Conservation (phyloP, 2,329 filamentous ascomycete genomes). For the Penicillium sp. region DNA sequence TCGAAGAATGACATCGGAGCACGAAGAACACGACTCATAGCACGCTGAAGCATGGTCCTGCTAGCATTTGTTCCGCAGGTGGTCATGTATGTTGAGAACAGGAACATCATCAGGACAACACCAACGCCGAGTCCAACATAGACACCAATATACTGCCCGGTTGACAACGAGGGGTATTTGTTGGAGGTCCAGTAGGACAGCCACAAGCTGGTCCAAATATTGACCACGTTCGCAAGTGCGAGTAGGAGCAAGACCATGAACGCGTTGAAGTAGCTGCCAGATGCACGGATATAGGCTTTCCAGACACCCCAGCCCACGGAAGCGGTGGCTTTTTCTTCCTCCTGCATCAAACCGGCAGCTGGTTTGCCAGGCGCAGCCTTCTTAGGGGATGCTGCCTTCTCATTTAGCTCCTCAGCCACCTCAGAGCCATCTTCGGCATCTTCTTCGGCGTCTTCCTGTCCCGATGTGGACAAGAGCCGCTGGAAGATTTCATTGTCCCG, state of each 20-base stretch:
- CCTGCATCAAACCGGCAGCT: conserved; percentile 42
- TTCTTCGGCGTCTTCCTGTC: conserved; percentile 52
- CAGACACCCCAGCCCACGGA: conserved; percentile 80
- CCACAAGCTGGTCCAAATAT: conserved; percentile 86
- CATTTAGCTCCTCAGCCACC: conserved; percentile 41
- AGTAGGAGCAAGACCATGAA: conserved; percentile 61
- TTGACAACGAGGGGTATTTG: conserved; percentile 60
- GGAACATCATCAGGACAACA: conserved; percentile 72
- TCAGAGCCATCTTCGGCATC: conserved; percentile 51
- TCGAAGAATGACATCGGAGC: conserved; percentile 89
- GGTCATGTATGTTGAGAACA: conserved; percentile 73
- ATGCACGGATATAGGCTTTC: conserved; percentile 68
- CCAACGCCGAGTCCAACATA: conserved; percentile 66
- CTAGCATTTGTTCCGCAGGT: conserved; percentile 76
- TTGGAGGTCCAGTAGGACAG: conserved; percentile 88
- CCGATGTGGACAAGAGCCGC: conserved; percentile 72
- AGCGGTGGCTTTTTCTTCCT: conserved; percentile 59
- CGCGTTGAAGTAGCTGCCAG: conserved; percentile 61
- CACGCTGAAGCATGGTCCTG: conserved; percentile 73
- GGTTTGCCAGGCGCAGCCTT: conserved; percentile 11
- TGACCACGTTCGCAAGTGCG: conserved; percentile 70
- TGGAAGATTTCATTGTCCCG: conserved; percentile 70
- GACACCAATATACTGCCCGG: conserved; percentile 64
- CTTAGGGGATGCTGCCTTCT: conserved; percentile 18
- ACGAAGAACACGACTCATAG: conserved; percentile 68